Percentiles rank a stretch among this genome's conserved stretches.
These are phyloP conservation scores for Voacanga thouarsii DNA, from an alignment of 257 asterid species.

Conservation along the genomic window DNA sequence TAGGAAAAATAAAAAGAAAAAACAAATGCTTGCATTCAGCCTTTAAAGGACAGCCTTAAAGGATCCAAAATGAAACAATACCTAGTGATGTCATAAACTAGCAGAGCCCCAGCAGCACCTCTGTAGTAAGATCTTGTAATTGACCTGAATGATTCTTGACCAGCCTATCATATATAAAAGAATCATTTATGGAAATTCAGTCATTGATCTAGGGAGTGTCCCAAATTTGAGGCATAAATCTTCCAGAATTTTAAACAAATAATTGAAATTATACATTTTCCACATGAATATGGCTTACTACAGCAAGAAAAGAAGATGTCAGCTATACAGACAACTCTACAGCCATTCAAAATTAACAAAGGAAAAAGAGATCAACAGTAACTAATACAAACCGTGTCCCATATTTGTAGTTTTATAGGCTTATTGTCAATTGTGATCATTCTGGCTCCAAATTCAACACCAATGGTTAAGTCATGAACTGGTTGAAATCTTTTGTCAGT, in stretches of 20 bases:
- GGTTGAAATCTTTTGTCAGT: conserved; percentile 85
- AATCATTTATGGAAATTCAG: neutral
- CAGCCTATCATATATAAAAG: conserved; percentile 46
- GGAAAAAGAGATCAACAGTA: neutral
- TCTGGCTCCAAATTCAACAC: conserved; percentile 74
- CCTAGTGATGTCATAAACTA: conserved; percentile 85
- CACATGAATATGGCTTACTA: neutral
- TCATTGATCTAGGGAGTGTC: neutral
- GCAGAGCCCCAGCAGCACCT: conserved; percentile 88
- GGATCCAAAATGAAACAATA: conserved; percentile 17
- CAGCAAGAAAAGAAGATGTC: neutral
- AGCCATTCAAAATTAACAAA: neutral
- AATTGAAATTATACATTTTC: neutral
- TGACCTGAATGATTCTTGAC: conserved; percentile 82
- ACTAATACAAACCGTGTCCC: conserved; percentile 71
- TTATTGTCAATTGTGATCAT: conserved; percentile 69
- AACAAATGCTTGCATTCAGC: neutral
- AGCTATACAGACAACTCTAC: neutral
- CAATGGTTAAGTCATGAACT: conserved; percentile 76
- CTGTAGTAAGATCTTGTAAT: conserved; percentile 78
- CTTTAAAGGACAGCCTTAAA: neutral
- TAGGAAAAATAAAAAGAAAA: neutral
- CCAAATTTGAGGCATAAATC: neutral
- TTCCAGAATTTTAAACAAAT: neutral
- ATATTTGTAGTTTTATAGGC: conserved; percentile 70